These are phyloP conservation scores for Malus domestica DNA, from an alignment of 306 rosid species.

Conservation along the genomic window ASM211411v1 NC_041790.1:19132001-19132500, in stretches of 20 bases:
- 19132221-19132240: background rate
- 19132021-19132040: background rate
- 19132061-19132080: slow-evolving; percentile 63
- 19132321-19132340: slow-evolving; percentile 56
- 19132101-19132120: slow-evolving; percentile 49
- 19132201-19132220: slow-evolving; percentile 1
- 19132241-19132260: background rate
- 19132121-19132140: slow-evolving; percentile 47
- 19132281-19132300: slow-evolving; percentile 75
- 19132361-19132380: slow-evolving; percentile 81
- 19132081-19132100: slow-evolving; percentile 54
- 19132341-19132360: slow-evolving; percentile 80
- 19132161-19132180: slow-evolving; percentile 42
- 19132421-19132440: slow-evolving; percentile 73
- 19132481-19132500: slow-evolving; percentile 34
- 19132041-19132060: slow-evolving; percentile 30
- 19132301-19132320: slow-evolving; percentile 72
- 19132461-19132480: slow-evolving; percentile 70
- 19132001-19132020: too few species aligned
- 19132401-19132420: slow-evolving; percentile 65
- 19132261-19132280: background rate
- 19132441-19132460: slow-evolving; percentile 82
- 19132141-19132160: slow-evolving; percentile 51
- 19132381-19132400: slow-evolving; percentile 56
- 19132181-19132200: slow-evolving; percentile 53